These are phyloP conservation scores for Yamadazyma friedrichii DNA, from an alignment of 1,139 yeast genomes.

Conservation along the genomic window DNA sequence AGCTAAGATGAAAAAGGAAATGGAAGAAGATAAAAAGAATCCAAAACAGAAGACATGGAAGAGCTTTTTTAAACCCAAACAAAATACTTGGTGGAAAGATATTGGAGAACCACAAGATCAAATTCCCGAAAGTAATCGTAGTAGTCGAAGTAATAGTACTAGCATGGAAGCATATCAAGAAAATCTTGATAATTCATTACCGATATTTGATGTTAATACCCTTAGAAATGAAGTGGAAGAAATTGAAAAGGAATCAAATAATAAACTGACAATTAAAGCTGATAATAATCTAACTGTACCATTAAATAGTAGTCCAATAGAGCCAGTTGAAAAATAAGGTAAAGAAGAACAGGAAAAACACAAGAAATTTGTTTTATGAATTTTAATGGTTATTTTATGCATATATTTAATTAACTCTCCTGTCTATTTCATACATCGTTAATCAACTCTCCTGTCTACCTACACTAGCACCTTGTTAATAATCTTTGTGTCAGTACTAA, in stretches of 20 bases:
- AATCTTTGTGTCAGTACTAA: too few relatives aligned
- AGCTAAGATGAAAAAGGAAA: constrained; percentile 50
- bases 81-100: constrained; percentile 87
- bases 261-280: constrained; percentile 16
- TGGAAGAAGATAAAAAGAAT: constrained; percentile 22
- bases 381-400: too few relatives aligned
- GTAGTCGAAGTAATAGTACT: constrained; percentile 1
- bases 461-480: background rate
- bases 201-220: constrained; percentile 48
- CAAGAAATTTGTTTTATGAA: too few relatives aligned
- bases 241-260: constrained; percentile 32
- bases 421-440: too few relatives aligned
- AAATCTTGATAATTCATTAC: constrained; percentile 17
- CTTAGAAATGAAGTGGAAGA: constrained; percentile 45
- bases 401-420: too few relatives aligned
- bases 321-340: too few relatives aligned
- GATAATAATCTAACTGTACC: constrained; percentile 15
- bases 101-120: constrained; percentile 37
- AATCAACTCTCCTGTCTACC: too few relatives aligned
- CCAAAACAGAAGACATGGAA: constrained; percentile 50
- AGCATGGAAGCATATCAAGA: constrained; percentile 16
- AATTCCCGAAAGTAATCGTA: background rate
- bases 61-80: constrained; percentile 71
- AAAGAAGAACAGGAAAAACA: too few relatives aligned
- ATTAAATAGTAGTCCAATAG: background rate